Evolutionary conservation across 2,329 filamentous ascomycete species (phyloP), one percentile per base, ranked within the genome.

Genomic region (Xylariomycetidae sp.): DNA sequence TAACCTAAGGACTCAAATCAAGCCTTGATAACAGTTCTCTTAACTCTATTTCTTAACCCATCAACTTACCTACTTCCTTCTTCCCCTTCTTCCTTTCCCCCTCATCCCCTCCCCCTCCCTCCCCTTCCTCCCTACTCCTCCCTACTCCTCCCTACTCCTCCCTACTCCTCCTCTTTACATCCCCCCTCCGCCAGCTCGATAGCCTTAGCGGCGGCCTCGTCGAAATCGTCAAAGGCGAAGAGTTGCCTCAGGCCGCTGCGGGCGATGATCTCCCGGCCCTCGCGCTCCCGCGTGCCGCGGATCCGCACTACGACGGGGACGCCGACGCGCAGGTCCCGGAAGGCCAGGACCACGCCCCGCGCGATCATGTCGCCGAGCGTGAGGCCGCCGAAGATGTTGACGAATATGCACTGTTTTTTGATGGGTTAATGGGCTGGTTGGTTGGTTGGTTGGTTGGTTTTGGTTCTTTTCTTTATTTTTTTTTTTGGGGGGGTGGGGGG

Each of bases 331-430:
- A 88, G 56, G 51, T 88, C 80, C 41, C 72, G 69, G 52, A 88
- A 88, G 2, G 85, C 85, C 46, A 85, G 51, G 16, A 89, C 66
- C 30, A 90, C 74, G 0, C 85, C 85, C 37, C 79, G 69, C 0
- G 85, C 85, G 56, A 89, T 89, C 84, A 89, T 88, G 46, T 88
- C 84, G 22, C 85, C 85, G 38, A 82, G 70, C 6, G 82, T 87
- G 47, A 88, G 51, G 10, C 63, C 64, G 22, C 64, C 64, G 44
- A 67, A 80, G 7, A 80, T 75, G 36, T 80, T 80, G 7, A 80
- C 70, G 29, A 79, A 57, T 16, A 80, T 63, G 4, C 50, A 56
- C 55, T 58, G 12, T 26, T n/a, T n/a, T n/a, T n/a, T n/a, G n/a
- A n/a, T n/a, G n/a, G n/a, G n/a, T n/a, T n/a, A n/a, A n/a, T n/a